These are phyloP conservation scores for Fraxinus platypoda DNA, from an alignment of 305 asterid species.

Conservation along the genomic window DNA sequence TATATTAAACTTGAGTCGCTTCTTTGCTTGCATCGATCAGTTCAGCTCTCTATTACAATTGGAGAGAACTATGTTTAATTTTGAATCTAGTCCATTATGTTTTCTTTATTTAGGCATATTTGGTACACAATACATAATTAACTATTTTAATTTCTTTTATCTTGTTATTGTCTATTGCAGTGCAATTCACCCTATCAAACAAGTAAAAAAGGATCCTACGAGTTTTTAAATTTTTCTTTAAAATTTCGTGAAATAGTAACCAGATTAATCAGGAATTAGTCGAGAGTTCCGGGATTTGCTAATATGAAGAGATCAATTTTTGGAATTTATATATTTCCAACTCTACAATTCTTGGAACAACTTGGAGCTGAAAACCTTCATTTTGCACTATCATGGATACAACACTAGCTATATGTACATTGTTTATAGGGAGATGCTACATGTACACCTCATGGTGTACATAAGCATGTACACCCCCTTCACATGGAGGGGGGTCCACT, in stretches of 20 bases:
- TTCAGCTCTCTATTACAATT: background rate
- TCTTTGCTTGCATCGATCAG: background rate
- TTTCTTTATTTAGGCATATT: background rate
- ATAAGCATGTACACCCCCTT: too few relatives aligned
- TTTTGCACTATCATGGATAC: background rate
- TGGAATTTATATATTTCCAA: background rate
- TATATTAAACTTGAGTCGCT: background rate
- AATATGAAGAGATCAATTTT: background rate
- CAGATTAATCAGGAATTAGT: background rate
- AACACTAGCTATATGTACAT: too few relatives aligned
- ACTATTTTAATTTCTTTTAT: background rate
- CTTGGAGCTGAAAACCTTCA: background rate
- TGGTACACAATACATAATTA: background rate
- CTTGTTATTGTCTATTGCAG: too few relatives aligned
- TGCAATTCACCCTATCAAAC: background rate
- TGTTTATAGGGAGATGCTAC: too few relatives aligned
- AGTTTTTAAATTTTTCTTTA: too few relatives aligned
- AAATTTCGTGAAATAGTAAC: background rate
- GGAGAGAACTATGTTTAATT: background rate
- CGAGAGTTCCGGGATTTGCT: background rate
- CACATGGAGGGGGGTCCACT: too few relatives aligned
- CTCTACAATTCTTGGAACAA: background rate
- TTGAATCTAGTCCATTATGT: background rate
- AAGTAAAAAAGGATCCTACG: background rate
- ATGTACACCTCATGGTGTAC: too few relatives aligned